phyloP scores from a whole-genome alignment of 257 asterid species.

The Solanum acaule region DNA sequence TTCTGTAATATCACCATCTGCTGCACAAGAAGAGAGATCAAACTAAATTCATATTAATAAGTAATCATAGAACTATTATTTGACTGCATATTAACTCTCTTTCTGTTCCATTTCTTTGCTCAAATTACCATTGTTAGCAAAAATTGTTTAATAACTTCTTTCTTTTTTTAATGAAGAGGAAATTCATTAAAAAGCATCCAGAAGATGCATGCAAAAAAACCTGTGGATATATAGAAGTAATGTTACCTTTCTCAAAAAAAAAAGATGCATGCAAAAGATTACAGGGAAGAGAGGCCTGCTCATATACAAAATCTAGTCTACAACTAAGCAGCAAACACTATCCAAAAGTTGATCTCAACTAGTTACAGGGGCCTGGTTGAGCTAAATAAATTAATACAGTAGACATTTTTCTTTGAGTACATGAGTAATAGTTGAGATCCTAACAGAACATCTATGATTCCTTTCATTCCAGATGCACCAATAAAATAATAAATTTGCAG shows the following conservation, averaged over 20 bases:
- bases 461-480: neutral
- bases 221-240: too few relatives aligned
- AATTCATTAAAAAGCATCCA: neutral
- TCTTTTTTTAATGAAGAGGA: neutral
- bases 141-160: neutral
- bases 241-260: too few relatives aligned
- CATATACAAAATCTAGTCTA: neutral
- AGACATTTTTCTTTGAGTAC: neutral
- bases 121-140: neutral
- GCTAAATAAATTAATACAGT: neutral
- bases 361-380: neutral
- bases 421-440: neutral
- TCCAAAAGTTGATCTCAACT: neutral
- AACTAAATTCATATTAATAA: neutral
- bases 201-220: neutral
- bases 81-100: neutral
- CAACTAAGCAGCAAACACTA: neutral
- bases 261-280: neutral
- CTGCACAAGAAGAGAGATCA: constrained; percentile 29
- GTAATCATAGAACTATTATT: neutral
- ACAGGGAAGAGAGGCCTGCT: neutral
- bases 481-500: neutral
- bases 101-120: neutral
- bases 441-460: neutral
- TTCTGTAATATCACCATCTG: constrained; percentile 85